A percentile compares a stretch with the other conserved stretches of the same genome.
These are phyloP conservation scores for Oryza officinalis DNA, from an alignment of 176 grass and related monocot species.

Conservation along the genomic window DNA sequence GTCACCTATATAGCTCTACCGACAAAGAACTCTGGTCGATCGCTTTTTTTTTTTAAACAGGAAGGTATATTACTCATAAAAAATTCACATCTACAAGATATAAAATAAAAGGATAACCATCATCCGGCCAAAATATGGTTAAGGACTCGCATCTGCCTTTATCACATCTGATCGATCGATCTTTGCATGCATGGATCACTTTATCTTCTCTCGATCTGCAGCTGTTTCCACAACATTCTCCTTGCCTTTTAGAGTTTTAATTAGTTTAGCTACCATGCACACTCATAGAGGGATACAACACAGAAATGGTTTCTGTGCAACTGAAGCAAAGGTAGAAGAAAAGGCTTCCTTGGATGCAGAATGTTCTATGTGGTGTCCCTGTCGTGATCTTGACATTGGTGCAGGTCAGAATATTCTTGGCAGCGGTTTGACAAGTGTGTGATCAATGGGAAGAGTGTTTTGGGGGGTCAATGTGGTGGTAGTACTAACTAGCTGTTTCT, in stretches of 20 bases:
- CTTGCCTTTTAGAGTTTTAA: neutral
- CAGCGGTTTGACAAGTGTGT: conserved; percentile 15
- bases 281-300: neutral
- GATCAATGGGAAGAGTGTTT: neutral
- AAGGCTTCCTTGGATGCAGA: neutral
- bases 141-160: too few relatives aligned
- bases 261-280: neutral
- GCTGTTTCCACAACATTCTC: neutral
- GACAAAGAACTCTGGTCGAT: too few relatives aligned
- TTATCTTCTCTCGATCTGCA: neutral
- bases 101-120: too few relatives aligned
- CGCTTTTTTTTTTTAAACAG: too few relatives aligned
- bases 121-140: too few relatives aligned
- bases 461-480: neutral
- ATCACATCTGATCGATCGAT: too few relatives aligned
- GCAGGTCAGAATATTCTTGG: conserved; percentile 12
- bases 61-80: too few relatives aligned
- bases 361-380: neutral
- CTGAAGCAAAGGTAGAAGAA: neutral
- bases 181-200: neutral
- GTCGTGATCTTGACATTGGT: conserved; percentile 19
- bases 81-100: too few relatives aligned
- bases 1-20: neutral
- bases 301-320: neutral
- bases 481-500: neutral